These are phyloP conservation scores for Ceratocystis smalleyi DNA, from an alignment of 2,329 filamentous ascomycete genomes.

Conservation along the genomic window DNA sequence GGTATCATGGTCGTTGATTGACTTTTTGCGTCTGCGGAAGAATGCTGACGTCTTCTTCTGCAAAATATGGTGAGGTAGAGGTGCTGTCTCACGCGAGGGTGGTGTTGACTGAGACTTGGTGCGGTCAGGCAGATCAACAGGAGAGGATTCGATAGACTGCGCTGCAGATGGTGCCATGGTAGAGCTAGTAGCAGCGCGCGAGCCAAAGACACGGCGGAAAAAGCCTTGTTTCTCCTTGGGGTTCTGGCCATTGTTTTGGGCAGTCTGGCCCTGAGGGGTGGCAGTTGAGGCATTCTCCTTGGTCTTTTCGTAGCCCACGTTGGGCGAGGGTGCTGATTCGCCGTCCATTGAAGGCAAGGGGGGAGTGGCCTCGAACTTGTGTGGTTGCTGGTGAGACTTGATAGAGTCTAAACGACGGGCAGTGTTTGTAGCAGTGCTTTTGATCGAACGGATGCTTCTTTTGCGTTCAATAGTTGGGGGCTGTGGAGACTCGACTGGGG, in stretches of 20 bases:
- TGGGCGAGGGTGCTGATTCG: constrained; percentile 42
- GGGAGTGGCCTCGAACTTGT: constrained; percentile 11
- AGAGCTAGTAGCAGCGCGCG: constrained; percentile 36
- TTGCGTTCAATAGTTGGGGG: constrained; percentile 36
- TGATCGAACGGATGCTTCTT: constrained; percentile 43
- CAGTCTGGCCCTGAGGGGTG: constrained; percentile 21
- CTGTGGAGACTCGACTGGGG: constrained; percentile 20
- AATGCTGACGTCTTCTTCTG: constrained; percentile 91
- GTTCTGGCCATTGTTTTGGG: constrained; percentile 29
- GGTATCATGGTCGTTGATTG: constrained; percentile 49
- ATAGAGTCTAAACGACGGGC: constrained; percentile 5
- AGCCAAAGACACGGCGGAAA: constrained; percentile 80
- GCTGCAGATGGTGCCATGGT: neutral
- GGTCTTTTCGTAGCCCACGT: constrained; percentile 43
- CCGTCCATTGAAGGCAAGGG: constrained; percentile 26
- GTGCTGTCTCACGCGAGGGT: constrained; percentile 33
- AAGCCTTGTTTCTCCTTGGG: constrained; percentile 67
- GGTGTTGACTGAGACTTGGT: constrained; percentile 27
- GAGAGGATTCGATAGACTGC: constrained; percentile 18
- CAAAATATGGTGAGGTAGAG: constrained; percentile 36
- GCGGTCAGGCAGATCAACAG: constrained; percentile 23
- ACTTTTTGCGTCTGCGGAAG: constrained; percentile 88
- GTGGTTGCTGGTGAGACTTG: constrained; percentile 1
- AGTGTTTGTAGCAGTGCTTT: constrained; percentile 23
- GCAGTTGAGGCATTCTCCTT: constrained; percentile 40